These are phyloP conservation scores for Lobosporangium transversale DNA, from an alignment of 192 early-diverging fungal genomes.

Conservation along the genomic window DNA sequence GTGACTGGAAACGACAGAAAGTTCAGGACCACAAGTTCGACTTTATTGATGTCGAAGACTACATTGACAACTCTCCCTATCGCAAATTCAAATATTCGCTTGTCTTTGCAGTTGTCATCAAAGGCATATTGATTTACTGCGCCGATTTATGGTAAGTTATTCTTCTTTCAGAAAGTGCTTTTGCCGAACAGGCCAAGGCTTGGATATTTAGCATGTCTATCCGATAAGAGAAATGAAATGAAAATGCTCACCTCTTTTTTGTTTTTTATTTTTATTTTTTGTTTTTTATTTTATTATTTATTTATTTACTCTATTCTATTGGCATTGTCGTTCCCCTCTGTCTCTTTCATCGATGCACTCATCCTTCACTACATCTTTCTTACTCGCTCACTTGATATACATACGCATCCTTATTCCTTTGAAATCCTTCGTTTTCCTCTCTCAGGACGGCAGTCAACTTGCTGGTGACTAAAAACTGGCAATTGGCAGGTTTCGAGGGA, in stretches of 20 bases:
- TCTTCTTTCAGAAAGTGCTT: too few relatives aligned
- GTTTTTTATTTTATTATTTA: neutral
- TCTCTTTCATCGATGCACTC: neutral
- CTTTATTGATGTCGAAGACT: slow-evolving; percentile 85
- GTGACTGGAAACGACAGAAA: slow-evolving; percentile 82
- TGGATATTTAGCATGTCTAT: too few relatives aligned
- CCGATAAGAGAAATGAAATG: neutral
- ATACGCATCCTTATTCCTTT: too few relatives aligned
- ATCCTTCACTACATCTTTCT: neutral
- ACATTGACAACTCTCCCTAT: slow-evolving; percentile 54
- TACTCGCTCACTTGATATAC: neutral
- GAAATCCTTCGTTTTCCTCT: too few relatives aligned
- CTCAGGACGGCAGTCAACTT: slow-evolving; percentile 55
- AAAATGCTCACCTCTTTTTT: too few relatives aligned
- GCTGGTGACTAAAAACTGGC: slow-evolving; percentile 28
- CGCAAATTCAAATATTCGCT: slow-evolving; percentile 64
- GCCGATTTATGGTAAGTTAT: slow-evolving; percentile 76
- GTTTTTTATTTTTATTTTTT: neutral
- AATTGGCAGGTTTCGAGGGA: slow-evolving; percentile 9
- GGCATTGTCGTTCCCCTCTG: too few relatives aligned
- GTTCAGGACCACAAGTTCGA: slow-evolving; percentile 90
- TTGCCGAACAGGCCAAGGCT: too few relatives aligned
- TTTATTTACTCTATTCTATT: too few relatives aligned
- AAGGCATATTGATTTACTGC: slow-evolving; percentile 79
- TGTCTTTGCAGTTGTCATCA: slow-evolving; percentile 74